Percentiles rank a stretch among this genome's conserved stretches.
phyloP scores from a whole-genome alignment of 768 basidiomycete genomes.

The Suillus occidentalis region DNA sequence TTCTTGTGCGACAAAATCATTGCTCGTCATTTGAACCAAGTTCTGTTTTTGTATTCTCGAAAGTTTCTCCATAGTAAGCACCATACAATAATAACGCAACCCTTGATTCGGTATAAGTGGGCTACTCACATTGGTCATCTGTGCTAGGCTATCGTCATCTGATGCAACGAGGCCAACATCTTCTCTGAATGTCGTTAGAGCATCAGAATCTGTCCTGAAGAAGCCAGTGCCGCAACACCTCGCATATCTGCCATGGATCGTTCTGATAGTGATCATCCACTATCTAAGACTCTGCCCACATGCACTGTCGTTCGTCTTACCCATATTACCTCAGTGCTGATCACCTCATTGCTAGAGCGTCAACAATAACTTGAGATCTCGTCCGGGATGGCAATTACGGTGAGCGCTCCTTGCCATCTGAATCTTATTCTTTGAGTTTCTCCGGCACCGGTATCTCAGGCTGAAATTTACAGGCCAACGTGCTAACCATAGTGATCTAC shows the following conservation, averaged over 20 bases:
- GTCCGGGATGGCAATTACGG: neutral
- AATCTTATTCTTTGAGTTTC: constrained; percentile 5
- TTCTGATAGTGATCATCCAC: neutral
- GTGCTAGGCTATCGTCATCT: neutral
- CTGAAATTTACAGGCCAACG: neutral
- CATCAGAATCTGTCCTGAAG: neutral
- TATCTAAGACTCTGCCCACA: neutral
- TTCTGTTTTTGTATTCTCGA: neutral
- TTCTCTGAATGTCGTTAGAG: neutral
- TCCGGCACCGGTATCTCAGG: neutral
- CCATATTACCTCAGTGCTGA: neutral
- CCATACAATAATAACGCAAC: neutral
- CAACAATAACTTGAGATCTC: neutral
- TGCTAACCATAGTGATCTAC: neutral
- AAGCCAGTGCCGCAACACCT: neutral
- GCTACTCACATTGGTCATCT: neutral
- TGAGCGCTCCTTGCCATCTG: neutral
- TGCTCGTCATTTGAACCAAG: neutral
- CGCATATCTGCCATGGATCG: neutral
- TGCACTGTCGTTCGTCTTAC: neutral
- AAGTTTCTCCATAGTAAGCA: neutral
- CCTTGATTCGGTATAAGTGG: neutral
- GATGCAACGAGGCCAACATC: neutral
- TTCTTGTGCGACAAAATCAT: neutral
- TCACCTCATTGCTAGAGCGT: neutral